A percentile compares a stretch with the other conserved stretches of the same genome.
phyloP scores from a whole-genome alignment of 1,139 yeast genomes.

The Pichia cactophila region DNA sequence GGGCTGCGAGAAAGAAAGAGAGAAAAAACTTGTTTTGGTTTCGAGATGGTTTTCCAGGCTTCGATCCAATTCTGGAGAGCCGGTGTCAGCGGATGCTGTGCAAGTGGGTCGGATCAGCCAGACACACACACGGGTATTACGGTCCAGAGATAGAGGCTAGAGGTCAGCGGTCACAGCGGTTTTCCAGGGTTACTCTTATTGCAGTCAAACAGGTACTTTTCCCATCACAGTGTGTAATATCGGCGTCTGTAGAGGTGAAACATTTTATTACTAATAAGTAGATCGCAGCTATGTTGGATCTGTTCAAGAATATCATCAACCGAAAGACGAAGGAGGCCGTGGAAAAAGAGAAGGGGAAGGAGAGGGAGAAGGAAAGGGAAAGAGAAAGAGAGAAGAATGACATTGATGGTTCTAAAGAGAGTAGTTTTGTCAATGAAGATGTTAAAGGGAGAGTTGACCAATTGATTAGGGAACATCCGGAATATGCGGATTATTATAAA shows the following conservation, averaged over 20 bases:
- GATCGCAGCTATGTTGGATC: conserved; percentile 18
- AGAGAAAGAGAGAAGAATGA: background rate
- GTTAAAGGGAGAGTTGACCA: background rate
- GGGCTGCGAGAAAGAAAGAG: no score
- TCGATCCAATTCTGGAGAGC: no score
- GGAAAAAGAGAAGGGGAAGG: background rate
- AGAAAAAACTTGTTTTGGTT: no score
- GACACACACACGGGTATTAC: no score
- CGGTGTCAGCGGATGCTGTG: no score
- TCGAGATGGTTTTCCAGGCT: no score
- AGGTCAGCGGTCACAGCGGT: no score
- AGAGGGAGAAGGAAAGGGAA: background rate
- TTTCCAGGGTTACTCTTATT: no score
- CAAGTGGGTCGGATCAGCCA: no score
- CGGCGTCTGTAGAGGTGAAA: background rate
- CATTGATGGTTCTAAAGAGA: background rate
- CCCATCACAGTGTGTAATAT: no score
- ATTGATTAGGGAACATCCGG: conserved; percentile 10
- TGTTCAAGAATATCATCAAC: conserved; percentile 22
- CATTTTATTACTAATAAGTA: background rate
- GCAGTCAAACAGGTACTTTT: no score
- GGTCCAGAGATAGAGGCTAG: no score
- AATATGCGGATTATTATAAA: conserved; percentile 18
- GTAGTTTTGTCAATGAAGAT: background rate
- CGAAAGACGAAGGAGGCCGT: conserved; percentile 11